phyloP scores from a whole-genome alignment of 495 filamentous ascomycete genomes.

The Annulohypoxylon stygium region DNA sequence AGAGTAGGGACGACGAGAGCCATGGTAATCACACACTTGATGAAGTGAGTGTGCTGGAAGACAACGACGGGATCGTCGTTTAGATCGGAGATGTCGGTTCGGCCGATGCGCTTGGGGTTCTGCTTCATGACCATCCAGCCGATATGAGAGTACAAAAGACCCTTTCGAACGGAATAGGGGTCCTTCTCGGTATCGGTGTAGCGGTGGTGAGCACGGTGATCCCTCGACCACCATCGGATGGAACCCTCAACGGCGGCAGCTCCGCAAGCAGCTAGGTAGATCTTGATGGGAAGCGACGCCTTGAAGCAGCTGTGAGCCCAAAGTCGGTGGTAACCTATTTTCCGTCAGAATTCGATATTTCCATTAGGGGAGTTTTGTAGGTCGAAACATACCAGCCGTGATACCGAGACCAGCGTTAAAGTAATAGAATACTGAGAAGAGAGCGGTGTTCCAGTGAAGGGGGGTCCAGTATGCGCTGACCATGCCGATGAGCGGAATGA shows the following conservation, averaged over 20 bases:
- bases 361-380: background rate
- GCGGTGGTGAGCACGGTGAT: constrained; percentile 97
- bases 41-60: constrained; percentile 94
- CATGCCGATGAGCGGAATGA: constrained; percentile 82
- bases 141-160: constrained; percentile 94
- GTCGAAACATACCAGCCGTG: constrained; percentile 74
- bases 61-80: constrained; percentile 95
- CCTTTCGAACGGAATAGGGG: constrained; percentile 98
- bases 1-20: constrained; percentile 85
- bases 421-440: constrained; percentile 90
- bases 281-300: constrained; percentile 85
- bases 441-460: constrained; percentile 77
- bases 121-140: constrained; percentile 96
- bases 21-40: constrained; percentile 90
- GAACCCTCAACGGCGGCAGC: constrained; percentile 97
- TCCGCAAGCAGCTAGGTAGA: constrained; percentile 92
- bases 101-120: constrained; percentile 92
- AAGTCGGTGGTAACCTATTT: constrained; percentile 83
- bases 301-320: constrained; percentile 98
- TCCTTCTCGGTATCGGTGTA: constrained; percentile 99
- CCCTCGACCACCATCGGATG: constrained; percentile 96
- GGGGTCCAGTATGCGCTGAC: constrained; percentile 86
- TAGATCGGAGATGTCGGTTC: constrained; percentile 95
- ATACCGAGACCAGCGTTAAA: constrained; percentile 92
- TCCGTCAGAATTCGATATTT: constrained; percentile 40